Percentiles rank a stretch among this genome's conserved stretches.
Evolutionary conservation across 768 basidiomycete genomes (phyloP).

Genomic region (Boletellus sp.): DNA sequence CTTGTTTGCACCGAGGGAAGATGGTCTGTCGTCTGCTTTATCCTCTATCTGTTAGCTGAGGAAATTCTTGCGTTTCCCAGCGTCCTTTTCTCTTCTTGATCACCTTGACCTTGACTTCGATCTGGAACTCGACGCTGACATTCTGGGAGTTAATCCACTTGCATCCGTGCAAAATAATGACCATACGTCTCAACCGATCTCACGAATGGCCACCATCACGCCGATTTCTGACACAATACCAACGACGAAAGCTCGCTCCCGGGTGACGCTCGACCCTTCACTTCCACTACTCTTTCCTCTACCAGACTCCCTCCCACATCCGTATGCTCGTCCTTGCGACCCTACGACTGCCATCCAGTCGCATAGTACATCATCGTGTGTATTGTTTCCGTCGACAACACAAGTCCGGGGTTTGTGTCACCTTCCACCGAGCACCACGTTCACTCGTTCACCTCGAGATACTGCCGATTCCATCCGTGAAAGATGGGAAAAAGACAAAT

Average conservation of each 20-base stretch:
- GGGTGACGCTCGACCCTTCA: slow-evolving; percentile 46
- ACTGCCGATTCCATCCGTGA: slow-evolving; percentile 49
- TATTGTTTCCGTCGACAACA: slow-evolving; percentile 33
- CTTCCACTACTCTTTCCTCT: slow-evolving; percentile 65
- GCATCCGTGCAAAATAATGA: slow-evolving; percentile 3
- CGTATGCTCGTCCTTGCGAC: slow-evolving; percentile 12
- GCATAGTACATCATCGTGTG: slow-evolving; percentile 20
- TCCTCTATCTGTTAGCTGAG: neutral
- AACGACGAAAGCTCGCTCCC: slow-evolving; percentile 5
- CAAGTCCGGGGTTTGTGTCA: slow-evolving; percentile 50
- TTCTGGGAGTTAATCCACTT: slow-evolving; percentile 27
- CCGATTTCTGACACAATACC: slow-evolving; percentile 2
- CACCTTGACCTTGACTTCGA: slow-evolving; percentile 76
- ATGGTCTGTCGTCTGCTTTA: slow-evolving; percentile 37
- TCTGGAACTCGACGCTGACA: slow-evolving; percentile 62
- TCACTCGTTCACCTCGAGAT: slow-evolving; percentile 20
- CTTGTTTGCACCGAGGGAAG: slow-evolving; percentile 41
- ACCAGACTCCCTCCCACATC: slow-evolving; percentile 20
- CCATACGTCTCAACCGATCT: slow-evolving; percentile 1
- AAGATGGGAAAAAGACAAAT: slow-evolving; percentile 68
- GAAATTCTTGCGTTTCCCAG: slow-evolving; percentile 28
- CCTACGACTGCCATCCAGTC: neutral
- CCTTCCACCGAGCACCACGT: slow-evolving; percentile 17
- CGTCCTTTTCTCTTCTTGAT: slow-evolving; percentile 69
- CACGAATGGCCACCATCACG: neutral